Conservation (phyloP, 257 asterid species). For the Solanum gandarillasii region DNA sequence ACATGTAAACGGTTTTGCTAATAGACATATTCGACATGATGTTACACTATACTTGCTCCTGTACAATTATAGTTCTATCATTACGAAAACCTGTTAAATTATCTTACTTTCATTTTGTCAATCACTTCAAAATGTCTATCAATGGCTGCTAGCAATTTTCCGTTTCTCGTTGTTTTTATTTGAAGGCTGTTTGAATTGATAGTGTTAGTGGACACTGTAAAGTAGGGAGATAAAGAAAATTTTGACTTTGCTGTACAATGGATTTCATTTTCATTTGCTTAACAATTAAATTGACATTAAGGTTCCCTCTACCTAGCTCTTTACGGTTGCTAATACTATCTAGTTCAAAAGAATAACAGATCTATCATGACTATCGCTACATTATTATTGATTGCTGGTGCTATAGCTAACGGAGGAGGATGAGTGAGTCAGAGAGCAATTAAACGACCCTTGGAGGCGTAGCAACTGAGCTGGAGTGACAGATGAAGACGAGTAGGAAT, state of each 20-base stretch:
- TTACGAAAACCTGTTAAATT: background rate
- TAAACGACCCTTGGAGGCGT: conserved; percentile 48
- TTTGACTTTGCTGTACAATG: conserved; percentile 1
- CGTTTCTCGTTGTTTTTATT: background rate
- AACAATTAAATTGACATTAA: background rate
- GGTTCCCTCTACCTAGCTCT: background rate
- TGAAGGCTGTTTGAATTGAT: background rate
- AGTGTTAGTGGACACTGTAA: background rate
- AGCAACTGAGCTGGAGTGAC: conserved; percentile 49
- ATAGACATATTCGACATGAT: background rate
- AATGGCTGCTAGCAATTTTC: background rate
- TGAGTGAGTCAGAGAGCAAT: conserved; percentile 48
- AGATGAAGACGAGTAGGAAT: conserved; percentile 41
- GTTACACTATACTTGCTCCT: background rate
- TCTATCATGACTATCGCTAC: background rate
- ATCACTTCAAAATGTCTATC: background rate
- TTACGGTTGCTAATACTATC: conserved; percentile 9
- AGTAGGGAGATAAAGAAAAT: background rate
- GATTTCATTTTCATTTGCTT: background rate
- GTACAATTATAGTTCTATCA: background rate
- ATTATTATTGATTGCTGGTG: conserved; percentile 13
- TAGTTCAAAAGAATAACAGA: background rate
- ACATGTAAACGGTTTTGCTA: background rate
- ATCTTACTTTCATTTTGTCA: background rate
- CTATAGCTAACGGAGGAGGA: conserved; percentile 46